Evolutionary conservation across 2,329 filamentous ascomycete genomes (phyloP), one percentile per base, ranked within the genome.

Genomic region (Alternaria viburni): DNA sequence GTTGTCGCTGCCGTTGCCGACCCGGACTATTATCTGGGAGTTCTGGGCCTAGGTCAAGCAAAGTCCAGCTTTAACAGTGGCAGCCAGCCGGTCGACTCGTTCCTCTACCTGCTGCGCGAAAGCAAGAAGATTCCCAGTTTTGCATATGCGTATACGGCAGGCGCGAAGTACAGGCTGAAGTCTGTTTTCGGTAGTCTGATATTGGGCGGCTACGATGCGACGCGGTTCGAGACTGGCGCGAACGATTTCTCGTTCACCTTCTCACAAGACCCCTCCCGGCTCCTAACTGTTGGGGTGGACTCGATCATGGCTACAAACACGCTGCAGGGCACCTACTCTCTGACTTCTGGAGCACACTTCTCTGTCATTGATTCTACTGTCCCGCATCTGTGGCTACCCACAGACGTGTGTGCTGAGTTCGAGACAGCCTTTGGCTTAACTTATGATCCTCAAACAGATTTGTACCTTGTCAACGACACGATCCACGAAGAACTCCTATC

Each of bases 191-290:
- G 76, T 8, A 81, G 71, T 52, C 70, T 83, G 21, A 76, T 79
- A 2, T 63, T 83, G 5, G 81, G 82, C 15, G 81, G 82, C 6
- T 83, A 81, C 59, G 81, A 83, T 63, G 68, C 73, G 17, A 77
- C 76, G 1, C 77, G 80, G n/a, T 78, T 81, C 62, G 72, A 64
- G 21, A 57, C 72, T 5, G 73, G 74, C 44, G 59, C 62, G 5
- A 74, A 76, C 44, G 65, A 66, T 23, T 77, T 78, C 45, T 74
- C 74, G 1, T 81, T 72, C 47, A 73, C 62, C 64, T 81, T 75
- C 36, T 73, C 75, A 6, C 65, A 64, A n/a, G 71, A 78, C 30
- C 70, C 75, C 8, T 75, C 74, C 1, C 70, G 70, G 17, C 68
- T 79, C 15, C 57, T 79, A 15, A 77, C 76, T 2, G 76, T 79